A percentile compares a stretch with the other conserved stretches of the same genome.
These are phyloP conservation scores for Umbelopsis sp. DNA, from an alignment of 192 early-diverging fungal genomes.

Conservation along the genomic window DNA sequence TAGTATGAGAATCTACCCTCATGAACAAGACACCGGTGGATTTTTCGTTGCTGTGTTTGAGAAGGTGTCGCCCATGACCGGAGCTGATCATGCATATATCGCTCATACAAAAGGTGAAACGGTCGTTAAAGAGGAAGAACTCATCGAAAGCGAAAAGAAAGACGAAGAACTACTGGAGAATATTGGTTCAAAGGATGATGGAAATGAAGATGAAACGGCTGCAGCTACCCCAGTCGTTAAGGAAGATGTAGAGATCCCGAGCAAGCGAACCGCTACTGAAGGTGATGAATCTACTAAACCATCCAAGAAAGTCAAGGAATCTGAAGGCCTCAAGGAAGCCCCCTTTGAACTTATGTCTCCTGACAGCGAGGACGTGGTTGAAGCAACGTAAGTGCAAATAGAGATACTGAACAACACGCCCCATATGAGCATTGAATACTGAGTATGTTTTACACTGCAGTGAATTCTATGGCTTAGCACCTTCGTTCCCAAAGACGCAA, in stretches of 20 bases:
- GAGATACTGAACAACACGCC: too few species aligned
- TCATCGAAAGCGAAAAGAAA: constrained; percentile 7
- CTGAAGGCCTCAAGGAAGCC: constrained; percentile 66
- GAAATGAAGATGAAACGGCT: neutral
- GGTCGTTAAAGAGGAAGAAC: constrained; percentile 2
- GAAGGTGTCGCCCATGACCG: constrained; percentile 77
- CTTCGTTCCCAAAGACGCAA: constrained; percentile 75
- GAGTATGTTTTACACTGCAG: too few species aligned
- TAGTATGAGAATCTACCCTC: constrained; percentile 90
- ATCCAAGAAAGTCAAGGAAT: constrained; percentile 46
- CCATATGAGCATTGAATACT: too few species aligned
- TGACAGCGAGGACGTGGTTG: constrained; percentile 58
- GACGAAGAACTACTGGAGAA: constrained; percentile 23
- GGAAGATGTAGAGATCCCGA: constrained; percentile 22
- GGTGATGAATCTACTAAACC: constrained; percentile 20
- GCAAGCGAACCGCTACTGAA: constrained; percentile 23
- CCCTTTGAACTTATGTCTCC: constrained; percentile 84
- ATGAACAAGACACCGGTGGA: constrained; percentile 94
- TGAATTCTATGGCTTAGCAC: constrained; percentile 75
- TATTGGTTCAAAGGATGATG: constrained; percentile 11
- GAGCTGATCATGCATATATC: constrained; percentile 41
- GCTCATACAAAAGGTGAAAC: constrained; percentile 34
- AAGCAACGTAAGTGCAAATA: constrained; percentile 51
- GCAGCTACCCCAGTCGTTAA: constrained; percentile 1
- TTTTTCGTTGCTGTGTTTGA: constrained; percentile 98